phyloP scores from a whole-genome alignment of 73 alveolate genomes.

The Paramecium tetraurelia region DNA sequence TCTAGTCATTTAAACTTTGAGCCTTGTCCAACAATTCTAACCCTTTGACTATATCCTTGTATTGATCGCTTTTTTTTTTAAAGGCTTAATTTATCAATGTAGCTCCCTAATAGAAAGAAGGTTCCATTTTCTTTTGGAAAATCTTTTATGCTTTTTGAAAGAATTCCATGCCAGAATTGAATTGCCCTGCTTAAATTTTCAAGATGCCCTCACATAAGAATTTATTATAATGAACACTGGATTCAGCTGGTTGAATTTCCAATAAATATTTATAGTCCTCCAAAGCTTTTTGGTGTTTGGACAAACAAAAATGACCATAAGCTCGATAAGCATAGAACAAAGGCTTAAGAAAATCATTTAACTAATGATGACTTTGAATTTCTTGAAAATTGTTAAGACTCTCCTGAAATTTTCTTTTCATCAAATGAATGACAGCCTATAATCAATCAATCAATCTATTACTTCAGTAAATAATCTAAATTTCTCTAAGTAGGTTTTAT shows the following conservation, averaged over 20 bases:
- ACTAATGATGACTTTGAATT: slow-evolving; percentile 14
- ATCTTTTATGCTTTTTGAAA: slow-evolving; percentile 58
- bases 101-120: slow-evolving; percentile 58
- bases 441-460: not conserved
- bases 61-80: not conserved
- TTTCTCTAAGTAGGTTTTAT: slow-evolving; percentile 45
- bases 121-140: slow-evolving; percentile 66
- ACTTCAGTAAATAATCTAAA: slow-evolving; percentile 64
- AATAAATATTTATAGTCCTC: slow-evolving; percentile 57
- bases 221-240: slow-evolving; percentile 54
- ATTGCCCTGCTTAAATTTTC: slow-evolving; percentile 38
- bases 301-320: slow-evolving; percentile 60
- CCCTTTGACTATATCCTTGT: not conserved
- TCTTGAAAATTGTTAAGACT: slow-evolving; percentile 14
- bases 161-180: slow-evolving; percentile 41
- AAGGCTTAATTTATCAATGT: slow-evolving; percentile 58
- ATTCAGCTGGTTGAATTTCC: slow-evolving; percentile 11
- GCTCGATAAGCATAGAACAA: slow-evolving; percentile 64
- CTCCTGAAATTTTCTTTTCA: slow-evolving; percentile 66
- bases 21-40: slow-evolving; percentile 55
- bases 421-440: slow-evolving; percentile 54
- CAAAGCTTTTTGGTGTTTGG: slow-evolving; percentile 63
- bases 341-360: slow-evolving; percentile 63
- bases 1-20: slow-evolving; percentile 32
- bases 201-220: slow-evolving; percentile 64